Evolutionary conservation across 2,329 filamentous ascomycete genomes (phyloP).

Genomic region (Ascochyta fabae): DNA sequence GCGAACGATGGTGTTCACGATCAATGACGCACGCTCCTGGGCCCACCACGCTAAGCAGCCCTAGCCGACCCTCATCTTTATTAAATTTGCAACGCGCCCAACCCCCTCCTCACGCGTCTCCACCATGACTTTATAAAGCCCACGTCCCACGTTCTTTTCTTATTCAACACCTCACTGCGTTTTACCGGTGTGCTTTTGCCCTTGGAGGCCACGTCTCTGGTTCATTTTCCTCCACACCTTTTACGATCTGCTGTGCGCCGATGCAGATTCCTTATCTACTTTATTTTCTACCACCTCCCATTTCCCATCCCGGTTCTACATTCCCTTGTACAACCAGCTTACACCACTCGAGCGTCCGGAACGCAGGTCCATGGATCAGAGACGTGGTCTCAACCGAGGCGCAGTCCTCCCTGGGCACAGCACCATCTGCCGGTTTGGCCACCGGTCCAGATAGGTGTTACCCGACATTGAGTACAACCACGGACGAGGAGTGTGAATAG

Average conservation of each 20-base stretch:
- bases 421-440: slow-evolving; percentile 20
- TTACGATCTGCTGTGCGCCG: background rate
- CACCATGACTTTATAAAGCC: slow-evolving; percentile 9
- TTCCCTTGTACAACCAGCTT: background rate
- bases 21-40: slow-evolving; percentile 29
- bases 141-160: slow-evolving; percentile 2
- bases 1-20: slow-evolving; percentile 10
- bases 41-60: background rate
- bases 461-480: slow-evolving; percentile 6
- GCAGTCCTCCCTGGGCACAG: slow-evolving; percentile 12
- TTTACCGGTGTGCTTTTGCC: slow-evolving; percentile 9
- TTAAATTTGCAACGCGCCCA: slow-evolving; percentile 15
- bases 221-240: background rate
- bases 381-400: slow-evolving; percentile 3
- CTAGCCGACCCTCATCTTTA: slow-evolving; percentile 2
- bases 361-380: slow-evolving; percentile 5
- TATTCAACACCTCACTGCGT: slow-evolving; percentile 10
- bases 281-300: background rate
- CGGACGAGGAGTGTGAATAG: slow-evolving; percentile 11
- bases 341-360: slow-evolving; percentile 2
- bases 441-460: slow-evolving; percentile 12
- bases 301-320: background rate
- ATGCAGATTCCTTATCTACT: slow-evolving; percentile 2
- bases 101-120: slow-evolving; percentile 16
- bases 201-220: slow-evolving; percentile 5